Conservation (phyloP, 805 yeast species). For the Saturnispora quitensis region DNA sequence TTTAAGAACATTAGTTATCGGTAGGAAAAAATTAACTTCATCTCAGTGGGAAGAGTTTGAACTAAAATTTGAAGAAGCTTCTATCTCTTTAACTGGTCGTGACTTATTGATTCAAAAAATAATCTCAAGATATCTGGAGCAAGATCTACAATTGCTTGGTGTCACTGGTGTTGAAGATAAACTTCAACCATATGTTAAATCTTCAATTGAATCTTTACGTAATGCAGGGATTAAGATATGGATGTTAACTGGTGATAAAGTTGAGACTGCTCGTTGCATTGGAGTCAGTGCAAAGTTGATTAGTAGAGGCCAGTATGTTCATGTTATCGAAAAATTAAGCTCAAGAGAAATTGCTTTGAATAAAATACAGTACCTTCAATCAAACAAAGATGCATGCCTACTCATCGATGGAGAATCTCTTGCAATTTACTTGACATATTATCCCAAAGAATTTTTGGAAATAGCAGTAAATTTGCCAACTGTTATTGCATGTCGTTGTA, state of each 20-base stretch:
- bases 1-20: slow-evolving; percentile 86
- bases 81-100: slow-evolving; percentile 69
- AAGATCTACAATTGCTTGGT: slow-evolving; percentile 77
- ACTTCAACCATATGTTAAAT: slow-evolving; percentile 82
- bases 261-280: slow-evolving; percentile 96
- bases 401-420: slow-evolving; percentile 92
- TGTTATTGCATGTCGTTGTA: slow-evolving; percentile 96
- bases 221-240: slow-evolving; percentile 97
- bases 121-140: slow-evolving; percentile 63
- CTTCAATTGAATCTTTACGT: slow-evolving; percentile 82
- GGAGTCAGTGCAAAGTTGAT: slow-evolving; percentile 92
- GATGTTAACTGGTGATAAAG: slow-evolving; percentile 99
- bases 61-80: slow-evolving; percentile 59
- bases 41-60: slow-evolving; percentile 55
- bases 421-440: slow-evolving; percentile 53
- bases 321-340: slow-evolving; percentile 60
- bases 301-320: slow-evolving; percentile 88
- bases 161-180: slow-evolving; percentile 97
- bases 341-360: slow-evolving; percentile 51
- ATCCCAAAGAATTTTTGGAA: slow-evolving; percentile 63
- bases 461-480: slow-evolving; percentile 76
- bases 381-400: slow-evolving; percentile 61
- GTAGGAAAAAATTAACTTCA: slow-evolving; percentile 59
- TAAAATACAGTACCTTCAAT: slow-evolving; percentile 61
- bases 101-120: slow-evolving; percentile 66